Base-by-base conservation (phyloP, 352 stramenopile species). In the Phytopythium chamaehyphon region DNA sequence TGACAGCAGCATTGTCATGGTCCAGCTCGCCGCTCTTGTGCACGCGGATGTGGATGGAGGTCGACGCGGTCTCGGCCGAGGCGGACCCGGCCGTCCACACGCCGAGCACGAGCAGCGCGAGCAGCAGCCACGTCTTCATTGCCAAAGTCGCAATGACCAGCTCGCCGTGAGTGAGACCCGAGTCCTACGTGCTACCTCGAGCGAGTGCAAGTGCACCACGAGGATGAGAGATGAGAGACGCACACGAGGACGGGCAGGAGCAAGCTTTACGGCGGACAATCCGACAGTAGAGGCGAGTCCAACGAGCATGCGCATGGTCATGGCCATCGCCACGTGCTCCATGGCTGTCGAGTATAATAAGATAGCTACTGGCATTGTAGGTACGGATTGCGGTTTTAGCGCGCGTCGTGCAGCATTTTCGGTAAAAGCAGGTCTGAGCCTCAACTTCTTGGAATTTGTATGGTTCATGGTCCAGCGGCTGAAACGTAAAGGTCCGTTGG, bases 1-100 rank as follows among this genome's bases (percentile, higher is more conserved):
- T 56, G 46, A 63, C 65, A 47, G 69, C 76, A 39, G 80, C 67
- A 24, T 76, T 54, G 49, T 73, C 83, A 45, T 76, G 66, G 12
- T 71, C 64, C n/a, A n/a, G n/a, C n/a, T 31, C 50, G 28, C 46
- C 54, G 43, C 48, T 16, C 14, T 54, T 24, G 47, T 51, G 52
- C 21, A 77, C 51, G 22, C 57, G 69, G 44, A 83, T 69, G 52
- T 55, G 62, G 45, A 73, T 59, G 15, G 64, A 67, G 45, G 68
- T 54, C 44, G 59, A 47, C 23, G 69, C 65, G 9, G 62, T 57
- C 11, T 50, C 40, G n/a, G 49, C 64, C 22, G 52, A 50, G 26
- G 48, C 40, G n/a, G n/a, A n/a, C 3, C 24, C 40, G 16, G 45
- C 55, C 48, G 49, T 35, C 42, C 43, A 63, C 37, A 67, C 45